phyloP scores from a whole-genome alignment of 441 rosid genomes.

The Isatis lusitanica region DNA sequence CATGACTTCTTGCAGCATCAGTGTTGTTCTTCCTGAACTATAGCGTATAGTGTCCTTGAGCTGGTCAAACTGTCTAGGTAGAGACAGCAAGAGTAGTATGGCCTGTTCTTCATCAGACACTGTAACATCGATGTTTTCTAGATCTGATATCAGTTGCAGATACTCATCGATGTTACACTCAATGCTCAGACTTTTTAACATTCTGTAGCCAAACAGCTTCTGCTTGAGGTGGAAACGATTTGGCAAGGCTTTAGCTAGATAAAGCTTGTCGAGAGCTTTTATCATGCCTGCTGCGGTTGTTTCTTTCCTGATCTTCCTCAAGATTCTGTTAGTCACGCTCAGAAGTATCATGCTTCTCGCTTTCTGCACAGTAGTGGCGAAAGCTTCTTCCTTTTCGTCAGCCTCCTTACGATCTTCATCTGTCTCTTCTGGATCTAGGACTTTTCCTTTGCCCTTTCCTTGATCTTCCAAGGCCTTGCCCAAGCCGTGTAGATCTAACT shows the following conservation, averaged over 20 bases:
- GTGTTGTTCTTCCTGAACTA: background rate
- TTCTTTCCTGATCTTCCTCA: background rate
- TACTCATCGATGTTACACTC: background rate
- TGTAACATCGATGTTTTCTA: background rate
- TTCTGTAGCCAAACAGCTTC: background rate
- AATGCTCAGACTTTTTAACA: background rate
- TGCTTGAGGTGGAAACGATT: background rate
- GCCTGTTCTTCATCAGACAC: background rate
- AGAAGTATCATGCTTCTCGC: too few species aligned
- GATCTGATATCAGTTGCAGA: background rate
- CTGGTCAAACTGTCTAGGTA: background rate
- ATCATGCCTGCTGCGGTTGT: background rate
- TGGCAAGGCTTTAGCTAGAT: background rate
- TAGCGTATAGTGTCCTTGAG: background rate
- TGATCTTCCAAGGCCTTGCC: too few species aligned
- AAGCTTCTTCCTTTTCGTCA: too few species aligned
- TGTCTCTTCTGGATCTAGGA: too few species aligned
- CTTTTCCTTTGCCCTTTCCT: too few species aligned
- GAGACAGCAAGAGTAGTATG: background rate
- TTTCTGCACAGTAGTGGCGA: too few species aligned
- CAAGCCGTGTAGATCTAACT: too few species aligned
- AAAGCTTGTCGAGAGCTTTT: background rate
- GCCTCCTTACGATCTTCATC: too few species aligned
- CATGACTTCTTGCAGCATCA: background rate
- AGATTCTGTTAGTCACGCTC: background rate